These are phyloP conservation scores for Mycena polygramma DNA, from an alignment of 768 basidiomycete genomes.

Conservation along the genomic window DNA sequence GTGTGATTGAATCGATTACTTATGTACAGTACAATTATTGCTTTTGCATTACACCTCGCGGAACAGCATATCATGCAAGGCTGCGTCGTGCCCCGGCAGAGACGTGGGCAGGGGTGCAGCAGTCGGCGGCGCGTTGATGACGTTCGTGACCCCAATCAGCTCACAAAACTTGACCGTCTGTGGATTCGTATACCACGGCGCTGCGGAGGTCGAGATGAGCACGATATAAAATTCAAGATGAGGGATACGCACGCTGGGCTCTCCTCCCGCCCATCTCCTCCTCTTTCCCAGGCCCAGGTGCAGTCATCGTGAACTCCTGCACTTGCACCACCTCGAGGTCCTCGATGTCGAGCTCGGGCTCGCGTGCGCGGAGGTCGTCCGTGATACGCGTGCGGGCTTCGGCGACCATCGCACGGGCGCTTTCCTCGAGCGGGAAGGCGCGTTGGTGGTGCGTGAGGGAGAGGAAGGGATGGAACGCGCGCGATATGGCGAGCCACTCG, in stretches of 20 bases:
- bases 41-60: conserved; percentile 7
- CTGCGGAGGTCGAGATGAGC: conserved; percentile 53
- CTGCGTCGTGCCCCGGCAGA: conserved; percentile 1
- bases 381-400: conserved; percentile 81
- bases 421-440: conserved; percentile 71
- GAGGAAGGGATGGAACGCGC: conserved; percentile 87
- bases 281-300: conserved; percentile 65
- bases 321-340: conserved; percentile 60
- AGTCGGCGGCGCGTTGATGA: conserved; percentile 47
- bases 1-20: too few species aligned
- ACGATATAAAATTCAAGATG: conserved; percentile 22
- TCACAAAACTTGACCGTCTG: conserved; percentile 90
- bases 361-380: conserved; percentile 60
- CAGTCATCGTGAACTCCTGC: conserved; percentile 79
- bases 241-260: conserved; percentile 49
- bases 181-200: conserved; percentile 86
- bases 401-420: conserved; percentile 67
- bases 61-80: conserved; percentile 11
- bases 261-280: conserved; percentile 44
- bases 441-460: conserved; percentile 65
- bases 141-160: conserved; percentile 85
- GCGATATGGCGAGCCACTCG: conserved; percentile 95
- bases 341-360: conserved; percentile 42
- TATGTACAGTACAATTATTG: too few species aligned
- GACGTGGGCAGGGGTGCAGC: neutral